Evolutionary conservation across 768 basidiomycete genomes (phyloP), one percentile per base, ranked within the genome.

Genomic region (Arthromyces matolae): DNA sequence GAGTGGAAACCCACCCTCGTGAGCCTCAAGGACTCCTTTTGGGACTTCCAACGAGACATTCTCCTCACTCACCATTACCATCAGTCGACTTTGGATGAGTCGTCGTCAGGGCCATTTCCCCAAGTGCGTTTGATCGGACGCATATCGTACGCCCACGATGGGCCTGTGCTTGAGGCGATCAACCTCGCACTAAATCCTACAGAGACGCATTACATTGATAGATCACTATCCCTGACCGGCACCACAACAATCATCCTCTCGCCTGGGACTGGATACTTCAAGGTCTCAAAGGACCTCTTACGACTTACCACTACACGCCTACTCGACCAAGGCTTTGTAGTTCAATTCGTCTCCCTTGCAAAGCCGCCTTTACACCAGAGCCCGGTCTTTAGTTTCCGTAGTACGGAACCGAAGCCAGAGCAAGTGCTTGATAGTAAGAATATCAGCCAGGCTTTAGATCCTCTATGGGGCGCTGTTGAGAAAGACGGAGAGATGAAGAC

Each of bases 131-230:
- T 93, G 12, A 80, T 92, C 10, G 93, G 93, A 2, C 76, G 77
- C 23, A 70, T 94, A 24, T 90, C 88, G 0, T 83, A 79, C 62
- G 95, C 96, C 0, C 92, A 95, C 57, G 93, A 98, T 54, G 93
- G 93, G 1, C 93, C 93, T 32, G 75, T 98, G n/a, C 78, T 98
- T 5, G 96, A 98, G 65, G 92, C 93, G 1, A 75, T 98, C 42
- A 98, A 98, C 60, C 77, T 99, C 36, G 89, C 84, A 0, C 77
- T 97, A 13, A 95, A 93, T 60, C 90, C 94, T 0, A 86, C 86
- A 13, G 95, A 98, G 67, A 89, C 86, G 2, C 92, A 96, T 62
- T 94, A 96, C 61, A 84, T 98, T 54, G 96, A 98, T 64, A 84
- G 96, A 16, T 96, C 95, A 25, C 71, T 98, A 8, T 89, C 86